Conservation (phyloP, 2,329 filamentous ascomycete species). For the Penicillium decumbens region DNA sequence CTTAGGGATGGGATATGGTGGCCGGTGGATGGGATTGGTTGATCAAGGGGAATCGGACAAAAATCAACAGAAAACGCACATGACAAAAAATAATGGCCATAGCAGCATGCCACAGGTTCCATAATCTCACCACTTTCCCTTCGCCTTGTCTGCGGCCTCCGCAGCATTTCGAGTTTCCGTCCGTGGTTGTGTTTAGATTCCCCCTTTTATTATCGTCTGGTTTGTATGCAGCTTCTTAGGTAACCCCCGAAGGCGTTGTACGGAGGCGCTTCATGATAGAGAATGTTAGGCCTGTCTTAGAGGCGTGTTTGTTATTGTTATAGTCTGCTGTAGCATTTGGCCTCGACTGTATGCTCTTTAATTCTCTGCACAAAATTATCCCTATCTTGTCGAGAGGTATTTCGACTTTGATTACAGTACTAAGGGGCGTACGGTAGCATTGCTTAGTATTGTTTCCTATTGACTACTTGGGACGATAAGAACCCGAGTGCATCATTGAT, state of each 20-base stretch:
- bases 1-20: constrained; percentile 18
- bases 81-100: constrained; percentile 18
- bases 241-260: constrained; percentile 26
- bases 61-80: constrained; percentile 17
- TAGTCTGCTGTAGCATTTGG: not conserved
- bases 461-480: no score
- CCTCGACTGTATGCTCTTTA: no score
- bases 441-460: no score
- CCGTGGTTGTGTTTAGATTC: not conserved
- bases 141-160: not conserved
- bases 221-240: constrained; percentile 17
- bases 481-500: no score
- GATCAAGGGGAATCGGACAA: constrained; percentile 17
- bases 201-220: constrained; percentile 5
- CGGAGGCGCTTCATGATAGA: constrained; percentile 31
- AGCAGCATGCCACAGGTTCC: constrained; percentile 22
- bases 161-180: not conserved
- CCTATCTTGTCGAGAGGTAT: no score
- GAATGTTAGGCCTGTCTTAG: constrained; percentile 24
- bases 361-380: no score
- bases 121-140: constrained; percentile 23
- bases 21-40: constrained; percentile 15
- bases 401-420: no score
- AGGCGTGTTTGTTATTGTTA: constrained; percentile 9
- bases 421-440: no score